Evolutionary conservation across 2,329 filamentous ascomycete genomes (phyloP).

Genomic region (Pseudogymnoascus sp.): DNA sequence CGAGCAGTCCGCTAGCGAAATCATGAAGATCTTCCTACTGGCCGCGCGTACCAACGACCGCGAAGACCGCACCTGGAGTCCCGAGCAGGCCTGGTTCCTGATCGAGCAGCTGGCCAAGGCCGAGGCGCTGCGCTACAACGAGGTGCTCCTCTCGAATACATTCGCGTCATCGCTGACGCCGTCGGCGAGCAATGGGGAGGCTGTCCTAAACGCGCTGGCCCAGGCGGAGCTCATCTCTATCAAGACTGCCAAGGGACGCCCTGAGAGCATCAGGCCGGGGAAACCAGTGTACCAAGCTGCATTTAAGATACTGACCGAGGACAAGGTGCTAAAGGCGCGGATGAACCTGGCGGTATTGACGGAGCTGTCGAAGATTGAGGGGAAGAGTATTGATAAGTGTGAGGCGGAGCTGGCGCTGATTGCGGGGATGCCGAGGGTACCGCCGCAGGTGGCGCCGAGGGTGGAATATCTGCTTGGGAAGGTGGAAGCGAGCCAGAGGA

Average conservation of each 20-base stretch:
- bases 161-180: constrained; percentile 55
- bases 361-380: constrained; percentile 66
- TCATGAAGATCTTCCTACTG: constrained; percentile 87
- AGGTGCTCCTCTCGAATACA: constrained; percentile 69
- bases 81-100: constrained; percentile 84
- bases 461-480: constrained; percentile 69
- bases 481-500: constrained; percentile 65
- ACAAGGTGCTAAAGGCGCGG: constrained; percentile 65
- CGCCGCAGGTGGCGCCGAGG: constrained; percentile 59
- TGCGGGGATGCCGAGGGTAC: constrained; percentile 64
- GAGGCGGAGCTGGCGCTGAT: constrained; percentile 71
- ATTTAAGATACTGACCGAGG: constrained; percentile 65
- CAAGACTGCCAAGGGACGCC: constrained; percentile 65
- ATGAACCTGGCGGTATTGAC: constrained; percentile 66
- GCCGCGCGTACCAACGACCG: constrained; percentile 39
- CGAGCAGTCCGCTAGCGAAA: constrained; percentile 80
- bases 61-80: constrained; percentile 61
- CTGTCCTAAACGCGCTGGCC: constrained; percentile 71
- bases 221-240: constrained; percentile 82
- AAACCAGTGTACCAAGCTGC: constrained; percentile 83
- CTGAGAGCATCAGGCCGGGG: constrained; percentile 69
- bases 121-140: constrained; percentile 72
- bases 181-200: constrained; percentile 57
- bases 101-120: constrained; percentile 70
- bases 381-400: constrained; percentile 66